Conservation (phyloP, 495 filamentous ascomycete genomes). For the Aspergillus kassunensis region DNA sequence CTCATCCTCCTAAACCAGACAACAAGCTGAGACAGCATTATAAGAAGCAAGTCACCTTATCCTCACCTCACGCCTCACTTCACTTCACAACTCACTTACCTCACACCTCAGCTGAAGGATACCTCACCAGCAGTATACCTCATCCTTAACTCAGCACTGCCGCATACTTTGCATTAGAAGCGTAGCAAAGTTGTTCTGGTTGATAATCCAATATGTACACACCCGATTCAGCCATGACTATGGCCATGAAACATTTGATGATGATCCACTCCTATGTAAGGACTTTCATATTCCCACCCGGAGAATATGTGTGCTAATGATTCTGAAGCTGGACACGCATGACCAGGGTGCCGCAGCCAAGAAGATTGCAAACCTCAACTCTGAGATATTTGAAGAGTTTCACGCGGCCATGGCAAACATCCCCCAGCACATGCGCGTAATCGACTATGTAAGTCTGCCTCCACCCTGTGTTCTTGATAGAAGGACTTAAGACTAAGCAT, state of each 20-base stretch:
- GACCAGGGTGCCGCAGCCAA: constrained; percentile 23
- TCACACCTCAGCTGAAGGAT: too few relatives aligned
- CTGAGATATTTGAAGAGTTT: constrained; percentile 22
- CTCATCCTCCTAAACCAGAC: too few relatives aligned
- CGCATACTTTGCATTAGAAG: too few relatives aligned
- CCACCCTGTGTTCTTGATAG: background rate
- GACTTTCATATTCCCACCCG: background rate
- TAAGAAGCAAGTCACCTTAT: background rate
- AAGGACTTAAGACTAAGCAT: background rate
- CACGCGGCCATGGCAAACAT: constrained; percentile 16
- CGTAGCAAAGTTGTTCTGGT: too few relatives aligned
- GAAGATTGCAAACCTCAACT: constrained; percentile 25
- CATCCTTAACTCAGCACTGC: too few relatives aligned
- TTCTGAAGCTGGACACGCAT: constrained; percentile 22
- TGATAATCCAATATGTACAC: constrained; percentile 16
- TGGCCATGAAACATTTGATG: constrained; percentile 22
- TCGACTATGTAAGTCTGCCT: constrained; percentile 16
- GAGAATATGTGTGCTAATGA: constrained; percentile 1
- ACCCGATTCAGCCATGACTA: constrained; percentile 20
- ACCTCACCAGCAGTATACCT: too few relatives aligned
- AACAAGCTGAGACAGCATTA: too few relatives aligned
- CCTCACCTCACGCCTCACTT: background rate
- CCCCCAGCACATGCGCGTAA: constrained; percentile 7
- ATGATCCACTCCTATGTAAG: constrained; percentile 22
- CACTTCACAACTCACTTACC: too few relatives aligned